phyloP scores from a whole-genome alignment of 2,329 filamentous ascomycete species.

The Microdochium nivale region DNA sequence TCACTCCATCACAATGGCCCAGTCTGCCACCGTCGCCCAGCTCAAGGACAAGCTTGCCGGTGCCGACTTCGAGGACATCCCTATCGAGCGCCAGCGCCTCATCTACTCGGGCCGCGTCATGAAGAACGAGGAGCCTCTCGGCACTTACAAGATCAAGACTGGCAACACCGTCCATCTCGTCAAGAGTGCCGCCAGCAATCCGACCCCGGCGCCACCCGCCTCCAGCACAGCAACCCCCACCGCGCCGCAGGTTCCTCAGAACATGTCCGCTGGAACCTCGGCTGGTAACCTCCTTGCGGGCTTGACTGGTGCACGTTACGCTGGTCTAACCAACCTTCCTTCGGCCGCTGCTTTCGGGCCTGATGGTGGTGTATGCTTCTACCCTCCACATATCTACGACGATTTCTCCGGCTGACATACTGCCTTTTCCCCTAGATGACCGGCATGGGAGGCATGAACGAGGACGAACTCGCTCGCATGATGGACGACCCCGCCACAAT shows the following conservation, averaged over 20 bases:
- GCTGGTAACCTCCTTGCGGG: conserved; percentile 86
- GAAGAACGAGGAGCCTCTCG: conserved; percentile 85
- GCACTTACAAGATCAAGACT: conserved; percentile 87
- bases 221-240: conserved; percentile 31
- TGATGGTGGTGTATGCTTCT: conserved; percentile 74
- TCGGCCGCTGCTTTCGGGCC: conserved; percentile 85
- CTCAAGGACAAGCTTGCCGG: conserved; percentile 83
- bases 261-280: conserved; percentile 66
- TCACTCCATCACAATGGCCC: conserved; percentile 72
- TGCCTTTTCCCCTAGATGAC: conserved; percentile 60
- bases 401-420: conserved; percentile 2
- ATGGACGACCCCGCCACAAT: conserved; percentile 82
- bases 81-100: conserved; percentile 80
- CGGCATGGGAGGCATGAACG: conserved; percentile 50
- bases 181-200: conserved; percentile 89
- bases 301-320: conserved; percentile 86
- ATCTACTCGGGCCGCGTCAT: conserved; percentile 97
- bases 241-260: conserved; percentile 57
- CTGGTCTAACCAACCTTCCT: conserved; percentile 82
- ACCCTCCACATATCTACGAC: background rate
- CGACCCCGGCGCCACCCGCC: conserved; percentile 31
- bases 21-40: conserved; percentile 69
- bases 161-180: conserved; percentile 95
- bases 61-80: conserved; percentile 76
- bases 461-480: conserved; percentile 76